Evolutionary conservation across 768 basidiomycete genomes (phyloP).

Genomic region (Gelatoporia subvermispora): DNA sequence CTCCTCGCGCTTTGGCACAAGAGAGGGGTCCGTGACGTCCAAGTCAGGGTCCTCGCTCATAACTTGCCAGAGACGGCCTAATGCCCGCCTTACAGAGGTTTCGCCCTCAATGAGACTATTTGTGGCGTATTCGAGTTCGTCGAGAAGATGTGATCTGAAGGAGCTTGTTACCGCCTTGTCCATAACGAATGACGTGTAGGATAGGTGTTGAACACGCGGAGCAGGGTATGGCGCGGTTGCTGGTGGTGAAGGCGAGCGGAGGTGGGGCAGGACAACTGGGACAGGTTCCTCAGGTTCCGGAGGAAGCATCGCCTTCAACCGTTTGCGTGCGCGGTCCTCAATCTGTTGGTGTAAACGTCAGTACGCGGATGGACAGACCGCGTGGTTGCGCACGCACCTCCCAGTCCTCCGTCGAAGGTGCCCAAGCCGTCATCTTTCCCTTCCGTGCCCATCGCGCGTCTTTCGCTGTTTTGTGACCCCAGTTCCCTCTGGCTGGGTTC

Average conservation of each 20-base stretch:
- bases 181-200: conserved; percentile 80
- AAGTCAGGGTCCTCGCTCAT: conserved; percentile 66
- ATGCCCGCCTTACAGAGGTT: conserved; percentile 61
- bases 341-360: conserved; percentile 39
- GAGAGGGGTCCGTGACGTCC: conserved; percentile 27
- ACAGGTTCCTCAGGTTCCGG: conserved; percentile 61
- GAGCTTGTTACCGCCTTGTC: conserved; percentile 81
- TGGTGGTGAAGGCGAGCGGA: conserved; percentile 76
- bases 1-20: conserved; percentile 65
- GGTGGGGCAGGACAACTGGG: conserved; percentile 68
- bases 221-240: conserved; percentile 70
- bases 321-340: conserved; percentile 80
- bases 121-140: conserved; percentile 78
- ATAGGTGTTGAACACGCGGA: conserved; percentile 62
- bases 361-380: conserved; percentile 5
- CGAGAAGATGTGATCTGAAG: conserved; percentile 72
- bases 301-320: conserved; percentile 65
- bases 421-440: conserved; percentile 83
- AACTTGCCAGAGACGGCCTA: conserved; percentile 79
- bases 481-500: conserved; percentile 61
- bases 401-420: conserved; percentile 80
- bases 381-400: conserved; percentile 47
- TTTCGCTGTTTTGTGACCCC: conserved; percentile 74
- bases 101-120: conserved; percentile 85
- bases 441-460: conserved; percentile 79